Conservation (phyloP, 352 stramenopile genomes). For the Phytophthora fragariaefolia region DNA sequence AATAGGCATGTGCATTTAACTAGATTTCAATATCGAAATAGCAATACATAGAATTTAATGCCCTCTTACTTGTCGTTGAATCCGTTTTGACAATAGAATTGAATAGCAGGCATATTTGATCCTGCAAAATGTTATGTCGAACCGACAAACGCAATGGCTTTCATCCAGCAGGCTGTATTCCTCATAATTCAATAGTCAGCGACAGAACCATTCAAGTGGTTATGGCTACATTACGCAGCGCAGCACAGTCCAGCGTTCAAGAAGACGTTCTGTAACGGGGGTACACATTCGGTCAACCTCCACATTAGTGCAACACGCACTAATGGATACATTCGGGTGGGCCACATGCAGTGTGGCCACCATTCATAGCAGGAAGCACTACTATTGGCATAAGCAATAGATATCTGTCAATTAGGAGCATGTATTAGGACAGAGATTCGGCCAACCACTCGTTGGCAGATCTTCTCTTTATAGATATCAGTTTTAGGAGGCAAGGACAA, state of each 20-base stretch:
- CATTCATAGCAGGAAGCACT: too few relatives aligned
- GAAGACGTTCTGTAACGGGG: too few relatives aligned
- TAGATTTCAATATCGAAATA: not conserved
- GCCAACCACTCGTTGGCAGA: too few relatives aligned
- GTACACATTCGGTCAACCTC: too few relatives aligned
- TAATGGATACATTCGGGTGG: too few relatives aligned
- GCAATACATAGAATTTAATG: not conserved
- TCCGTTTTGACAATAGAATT: not conserved
- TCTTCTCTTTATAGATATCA: too few relatives aligned
- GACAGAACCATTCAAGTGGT: not conserved
- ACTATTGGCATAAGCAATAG: too few relatives aligned
- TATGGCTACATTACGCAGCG: not conserved
- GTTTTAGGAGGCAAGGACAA: too few relatives aligned
- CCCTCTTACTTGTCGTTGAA: not conserved
- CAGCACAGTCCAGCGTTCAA: not conserved
- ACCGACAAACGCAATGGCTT: not conserved
- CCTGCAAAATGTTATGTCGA: not conserved
- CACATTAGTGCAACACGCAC: too few relatives aligned
- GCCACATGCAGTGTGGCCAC: too few relatives aligned
- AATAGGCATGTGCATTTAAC: not conserved
- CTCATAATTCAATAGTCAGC: not conserved
- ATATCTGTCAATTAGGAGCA: too few relatives aligned
- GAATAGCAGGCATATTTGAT: not conserved
- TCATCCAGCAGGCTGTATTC: not conserved
- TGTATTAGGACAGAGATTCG: too few relatives aligned